phyloP scores from a whole-genome alignment of 2,329 filamentous ascomycete species.

The Cadophora gregata region DNA sequence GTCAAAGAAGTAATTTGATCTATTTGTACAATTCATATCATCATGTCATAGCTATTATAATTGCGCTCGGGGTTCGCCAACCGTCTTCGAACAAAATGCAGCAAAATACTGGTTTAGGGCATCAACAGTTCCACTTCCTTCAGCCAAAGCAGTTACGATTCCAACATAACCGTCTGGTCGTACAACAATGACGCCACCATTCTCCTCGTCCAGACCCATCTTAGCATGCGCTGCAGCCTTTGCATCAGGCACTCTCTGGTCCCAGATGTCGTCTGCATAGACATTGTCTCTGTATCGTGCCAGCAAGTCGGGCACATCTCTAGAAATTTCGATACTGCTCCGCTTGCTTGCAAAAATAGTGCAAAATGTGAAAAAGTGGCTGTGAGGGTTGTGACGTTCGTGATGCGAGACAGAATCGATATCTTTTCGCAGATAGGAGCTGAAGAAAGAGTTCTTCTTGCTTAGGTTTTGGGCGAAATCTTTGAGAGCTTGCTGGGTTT shows the following conservation, averaged over 20 bases:
- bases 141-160: conserved; percentile 72
- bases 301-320: conserved; percentile 72
- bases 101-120: conserved; percentile 84
- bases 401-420: conserved; percentile 70
- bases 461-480: conserved; percentile 73
- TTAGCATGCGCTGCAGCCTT: conserved; percentile 82
- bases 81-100: conserved; percentile 69
- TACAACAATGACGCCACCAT: conserved; percentile 81
- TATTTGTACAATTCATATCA: background rate
- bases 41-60: conserved; percentile 42
- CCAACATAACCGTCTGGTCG: conserved; percentile 88
- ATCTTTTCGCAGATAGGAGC: conserved; percentile 67
- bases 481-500: conserved; percentile 65
- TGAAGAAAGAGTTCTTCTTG: conserved; percentile 74
- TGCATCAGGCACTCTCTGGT: conserved; percentile 71
- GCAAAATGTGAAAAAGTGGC: conserved; percentile 78
- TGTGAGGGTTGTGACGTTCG: conserved; percentile 86
- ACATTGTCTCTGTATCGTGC: conserved; percentile 80
- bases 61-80: conserved; percentile 50
- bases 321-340: conserved; percentile 72
- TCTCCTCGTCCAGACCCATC: conserved; percentile 77
- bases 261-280: conserved; percentile 84
- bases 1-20: background rate
- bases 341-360: conserved; percentile 75
- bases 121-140: conserved; percentile 80